A percentile compares a stretch with the other conserved stretches of the same genome.
Evolutionary conservation across 1,139 yeast species (phyloP).

Genomic region (Kazachstania sp.): DNA sequence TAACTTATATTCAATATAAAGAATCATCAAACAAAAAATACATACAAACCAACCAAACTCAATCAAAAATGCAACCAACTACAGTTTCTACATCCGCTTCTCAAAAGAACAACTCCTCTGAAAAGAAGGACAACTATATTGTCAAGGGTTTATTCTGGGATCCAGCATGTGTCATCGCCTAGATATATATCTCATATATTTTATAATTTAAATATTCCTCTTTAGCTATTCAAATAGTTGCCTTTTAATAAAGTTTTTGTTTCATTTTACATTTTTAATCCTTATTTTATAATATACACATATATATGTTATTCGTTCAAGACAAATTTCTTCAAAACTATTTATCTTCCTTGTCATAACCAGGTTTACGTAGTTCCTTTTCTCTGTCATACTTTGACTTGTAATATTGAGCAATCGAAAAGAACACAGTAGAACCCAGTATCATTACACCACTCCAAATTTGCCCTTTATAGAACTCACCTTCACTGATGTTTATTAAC

Average conservation of each 20-base stretch:
- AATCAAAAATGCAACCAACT: conserved; percentile 22
- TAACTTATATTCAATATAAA: not conserved
- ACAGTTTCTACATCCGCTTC: conserved; percentile 19
- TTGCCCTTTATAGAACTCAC: not conserved
- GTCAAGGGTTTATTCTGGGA: conserved; percentile 22
- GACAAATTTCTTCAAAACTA: not conserved
- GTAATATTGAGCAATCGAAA: not conserved
- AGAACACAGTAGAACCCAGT: not conserved
- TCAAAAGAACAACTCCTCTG: conserved; percentile 23
- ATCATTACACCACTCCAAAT: not conserved
- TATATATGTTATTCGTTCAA: too few relatives aligned
- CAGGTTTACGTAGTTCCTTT: not conserved
- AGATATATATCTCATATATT: not conserved
- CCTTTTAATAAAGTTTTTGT: not conserved
- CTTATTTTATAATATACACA: not conserved
- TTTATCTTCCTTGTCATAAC: not conserved
- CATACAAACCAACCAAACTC: not conserved
- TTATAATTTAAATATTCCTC: not conserved
- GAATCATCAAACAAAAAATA: not conserved
- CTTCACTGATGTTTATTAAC: not conserved
- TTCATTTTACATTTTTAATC: not conserved
- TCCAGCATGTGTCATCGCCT: conserved; percentile 27
- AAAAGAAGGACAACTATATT: conserved; percentile 28
- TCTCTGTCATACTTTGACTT: not conserved
- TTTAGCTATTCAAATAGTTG: not conserved